Evolutionary conservation across 129 eudicot genomes (phyloP), one percentile per base, ranked within the genome.

Genomic region (Deinandra increscens): DNA sequence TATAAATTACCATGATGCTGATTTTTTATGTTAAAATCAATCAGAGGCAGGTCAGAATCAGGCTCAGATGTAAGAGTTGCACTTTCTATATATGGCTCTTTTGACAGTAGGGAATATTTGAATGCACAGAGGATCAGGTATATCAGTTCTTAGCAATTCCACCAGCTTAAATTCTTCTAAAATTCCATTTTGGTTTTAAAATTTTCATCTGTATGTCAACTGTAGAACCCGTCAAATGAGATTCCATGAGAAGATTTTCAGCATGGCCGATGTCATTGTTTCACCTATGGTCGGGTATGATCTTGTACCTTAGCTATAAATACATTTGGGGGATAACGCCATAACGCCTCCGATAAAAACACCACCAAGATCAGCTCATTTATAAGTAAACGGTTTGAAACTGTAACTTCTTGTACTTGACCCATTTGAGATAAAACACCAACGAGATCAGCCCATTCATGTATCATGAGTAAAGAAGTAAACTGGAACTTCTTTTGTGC

Each of bases 111-210:
- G 68, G 99, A 94, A 71, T 94, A 94, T 77, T 55, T 94, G 39
- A 89, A 94, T 65, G 99, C 99, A n/a, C 99, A 94, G 49, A 64
- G 80, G 72, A 85, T 94, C 42, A 81, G 99, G 99, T 90, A 78
- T 31, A 78, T 31, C 10, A 45, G 5, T n/a, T 38, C 9, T 44
- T 22, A 51, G 18, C 53, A 49, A 14, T n/a, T 54, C 44, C 68
- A 58, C 54, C 1, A 4, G 20, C 11, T 64, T 37, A 53, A 61
- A 58, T 31, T 64, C 17, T 37, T 6, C 38, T 10, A 4, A 15
- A 7, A 37, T 61, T 15, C 14, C 9, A 20, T 66, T 12, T 55
- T 42, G 4, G 34, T 70, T 45, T 46, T 51, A 20, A 58, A 0
- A 1, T 13, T 14, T 33, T 69, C 9, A 13, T 55, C 5, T 13